phyloP scores from a whole-genome alignment of 2,329 filamentous ascomycete species.

The Talaromyces rugulosus region DNA sequence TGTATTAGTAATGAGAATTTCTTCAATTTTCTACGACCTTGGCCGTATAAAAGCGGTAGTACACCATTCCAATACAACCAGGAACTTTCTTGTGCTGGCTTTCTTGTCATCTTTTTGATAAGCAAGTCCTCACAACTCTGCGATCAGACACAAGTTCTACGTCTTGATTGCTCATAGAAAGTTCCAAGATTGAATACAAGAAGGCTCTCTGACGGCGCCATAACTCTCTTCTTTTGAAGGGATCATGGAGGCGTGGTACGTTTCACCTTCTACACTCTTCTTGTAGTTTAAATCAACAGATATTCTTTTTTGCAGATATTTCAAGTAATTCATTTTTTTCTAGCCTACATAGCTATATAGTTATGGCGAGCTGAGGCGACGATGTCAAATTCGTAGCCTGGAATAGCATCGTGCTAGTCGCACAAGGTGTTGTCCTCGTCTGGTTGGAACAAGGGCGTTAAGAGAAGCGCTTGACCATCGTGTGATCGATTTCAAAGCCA shows the following conservation, averaged over 20 bases:
- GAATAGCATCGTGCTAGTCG: too few relatives aligned
- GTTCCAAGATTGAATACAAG: slow-evolving; percentile 14
- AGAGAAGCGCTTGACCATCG: too few relatives aligned
- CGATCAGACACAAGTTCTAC: slow-evolving; percentile 2
- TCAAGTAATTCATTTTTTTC: neutral
- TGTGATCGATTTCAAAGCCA: too few relatives aligned
- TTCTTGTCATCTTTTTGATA: neutral
- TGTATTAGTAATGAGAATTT: neutral
- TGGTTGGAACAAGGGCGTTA: too few relatives aligned
- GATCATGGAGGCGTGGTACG: slow-evolving; percentile 17
- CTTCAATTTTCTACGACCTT: neutral
- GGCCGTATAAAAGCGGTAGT: neutral
- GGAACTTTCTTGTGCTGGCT: neutral
- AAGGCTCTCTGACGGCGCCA: slow-evolving; percentile 17
- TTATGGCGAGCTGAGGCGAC: too few relatives aligned
- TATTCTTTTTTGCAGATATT: neutral
- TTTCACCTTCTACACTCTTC: slow-evolving; percentile 23
- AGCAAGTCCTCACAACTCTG: neutral
- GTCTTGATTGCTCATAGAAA: slow-evolving; percentile 10
- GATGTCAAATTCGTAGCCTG: too few relatives aligned
- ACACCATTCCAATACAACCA: neutral
- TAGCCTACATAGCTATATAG: neutral
- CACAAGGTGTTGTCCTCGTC: too few relatives aligned
- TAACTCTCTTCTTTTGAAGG: slow-evolving; percentile 1
- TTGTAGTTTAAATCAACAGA: neutral